phyloP scores from a whole-genome alignment of 169 alveolate genomes.

The Plasmodium cynomolgi region DNA sequence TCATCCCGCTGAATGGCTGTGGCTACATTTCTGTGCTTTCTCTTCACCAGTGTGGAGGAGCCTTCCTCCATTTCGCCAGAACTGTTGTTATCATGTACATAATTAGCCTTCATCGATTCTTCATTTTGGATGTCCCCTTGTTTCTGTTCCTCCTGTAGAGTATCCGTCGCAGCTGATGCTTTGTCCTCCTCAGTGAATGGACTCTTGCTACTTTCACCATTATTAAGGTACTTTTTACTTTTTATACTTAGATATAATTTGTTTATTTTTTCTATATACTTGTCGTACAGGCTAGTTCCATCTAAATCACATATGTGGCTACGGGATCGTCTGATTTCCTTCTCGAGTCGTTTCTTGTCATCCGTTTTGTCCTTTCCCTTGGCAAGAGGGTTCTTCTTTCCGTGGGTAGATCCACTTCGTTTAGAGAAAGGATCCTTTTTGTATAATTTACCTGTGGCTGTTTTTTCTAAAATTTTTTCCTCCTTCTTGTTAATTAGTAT shows the following conservation, averaged over 20 bases:
- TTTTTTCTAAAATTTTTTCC: constrained; percentile 5
- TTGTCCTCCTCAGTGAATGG: neutral
- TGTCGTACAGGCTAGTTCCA: constrained; percentile 39
- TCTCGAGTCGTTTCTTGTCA: neutral
- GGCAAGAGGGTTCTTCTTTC: neutral
- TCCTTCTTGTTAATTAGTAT: neutral
- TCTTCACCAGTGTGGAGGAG: neutral
- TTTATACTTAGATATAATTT: constrained; percentile 51
- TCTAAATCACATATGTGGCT: neutral
- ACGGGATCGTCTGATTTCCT: neutral
- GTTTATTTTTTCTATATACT: constrained; percentile 64
- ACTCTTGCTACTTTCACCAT: constrained; percentile 10
- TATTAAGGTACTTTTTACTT: constrained; percentile 36
- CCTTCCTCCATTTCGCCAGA: neutral
- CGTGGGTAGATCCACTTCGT: neutral
- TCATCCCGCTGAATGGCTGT: neutral
- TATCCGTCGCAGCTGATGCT: neutral
- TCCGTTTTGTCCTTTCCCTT: neutral
- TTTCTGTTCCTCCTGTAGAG: neutral
- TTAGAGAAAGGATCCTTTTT: neutral
- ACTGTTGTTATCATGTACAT: neutral
- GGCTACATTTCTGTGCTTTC: neutral
- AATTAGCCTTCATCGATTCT: neutral
- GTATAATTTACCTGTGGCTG: neutral
- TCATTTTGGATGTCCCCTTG: neutral